phyloP scores from a whole-genome alignment of 495 filamentous ascomycete species.

The Jackrogersella multiformis region DNA sequence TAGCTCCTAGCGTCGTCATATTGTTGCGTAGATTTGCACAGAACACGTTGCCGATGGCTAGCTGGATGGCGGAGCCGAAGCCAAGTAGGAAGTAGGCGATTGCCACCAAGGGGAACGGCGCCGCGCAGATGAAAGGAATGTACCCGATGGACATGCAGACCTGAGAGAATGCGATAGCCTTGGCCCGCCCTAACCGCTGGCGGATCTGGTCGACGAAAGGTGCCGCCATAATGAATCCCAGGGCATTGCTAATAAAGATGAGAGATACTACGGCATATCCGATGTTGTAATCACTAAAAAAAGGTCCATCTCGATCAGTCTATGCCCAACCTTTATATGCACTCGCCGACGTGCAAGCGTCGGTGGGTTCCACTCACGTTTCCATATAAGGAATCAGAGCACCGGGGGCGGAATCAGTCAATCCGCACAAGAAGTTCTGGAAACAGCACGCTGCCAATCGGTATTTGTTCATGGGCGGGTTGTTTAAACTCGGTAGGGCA shows the following conservation, averaged over 20 bases:
- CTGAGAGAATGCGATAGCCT: slow-evolving; percentile 66
- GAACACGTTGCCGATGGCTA: slow-evolving; percentile 80
- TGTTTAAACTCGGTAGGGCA: slow-evolving; percentile 59
- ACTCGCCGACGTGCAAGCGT: not conserved
- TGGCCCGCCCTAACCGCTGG: slow-evolving; percentile 70
- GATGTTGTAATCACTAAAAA: slow-evolving; percentile 66
- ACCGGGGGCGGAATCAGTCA: slow-evolving; percentile 73
- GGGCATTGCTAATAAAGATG: slow-evolving; percentile 80
- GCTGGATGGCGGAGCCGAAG: slow-evolving; percentile 69
- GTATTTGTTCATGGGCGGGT: slow-evolving; percentile 64
- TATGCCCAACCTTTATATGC: not conserved
- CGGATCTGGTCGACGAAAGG: slow-evolving; percentile 67
- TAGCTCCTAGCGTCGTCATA: slow-evolving; percentile 67
- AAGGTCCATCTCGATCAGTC: slow-evolving; percentile 12
- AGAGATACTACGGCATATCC: slow-evolving; percentile 78
- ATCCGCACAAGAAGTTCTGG: slow-evolving; percentile 64
- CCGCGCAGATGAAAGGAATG: slow-evolving; percentile 68
- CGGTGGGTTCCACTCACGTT: slow-evolving; percentile 46
- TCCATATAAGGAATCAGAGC: slow-evolving; percentile 79
- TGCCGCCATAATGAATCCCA: slow-evolving; percentile 79
- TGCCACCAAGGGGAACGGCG: slow-evolving; percentile 74
- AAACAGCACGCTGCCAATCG: slow-evolving; percentile 58
- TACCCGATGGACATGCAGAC: slow-evolving; percentile 61
- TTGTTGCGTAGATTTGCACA: slow-evolving; percentile 71
- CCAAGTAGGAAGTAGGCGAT: slow-evolving; percentile 73